Evolutionary conservation across 306 rosid species (phyloP).

Genomic region (Sesbania bispinosa): DNA sequence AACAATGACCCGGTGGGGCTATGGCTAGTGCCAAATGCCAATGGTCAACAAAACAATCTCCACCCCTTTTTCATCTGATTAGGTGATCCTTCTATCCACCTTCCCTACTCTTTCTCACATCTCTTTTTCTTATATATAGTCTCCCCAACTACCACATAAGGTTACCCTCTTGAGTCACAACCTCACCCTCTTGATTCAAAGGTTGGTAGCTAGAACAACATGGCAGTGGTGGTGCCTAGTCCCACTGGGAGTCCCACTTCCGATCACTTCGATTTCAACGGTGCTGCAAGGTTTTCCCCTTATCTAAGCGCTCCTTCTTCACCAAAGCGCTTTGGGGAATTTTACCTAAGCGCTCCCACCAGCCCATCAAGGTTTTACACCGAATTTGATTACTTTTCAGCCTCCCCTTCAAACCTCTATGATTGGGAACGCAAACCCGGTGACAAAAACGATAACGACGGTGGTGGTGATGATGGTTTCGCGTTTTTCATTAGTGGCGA

Average conservation of each 20-base stretch:
- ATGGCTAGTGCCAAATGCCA: neutral
- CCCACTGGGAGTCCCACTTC: conserved; percentile 25
- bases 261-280: conserved; percentile 54
- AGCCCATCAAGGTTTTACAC: conserved; percentile 62
- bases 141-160: neutral
- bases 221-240: conserved; percentile 53
- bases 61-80: conserved; percentile 2
- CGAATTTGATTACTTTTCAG: conserved; percentile 36
- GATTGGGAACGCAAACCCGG: neutral
- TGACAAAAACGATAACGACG: neutral
- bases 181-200: neutral
- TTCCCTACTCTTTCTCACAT: neutral
- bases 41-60: conserved; percentile 24
- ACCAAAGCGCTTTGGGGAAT: conserved; percentile 53
- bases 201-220: no score
- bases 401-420: neutral
- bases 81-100: neutral
- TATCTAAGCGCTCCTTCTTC: conserved; percentile 55
- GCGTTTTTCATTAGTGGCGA: conserved; percentile 54
- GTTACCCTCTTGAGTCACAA: neutral
- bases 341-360: conserved; percentile 67
- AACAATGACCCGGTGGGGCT: no score
- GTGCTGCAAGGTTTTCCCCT: no score
- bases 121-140: neutral
- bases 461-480: conserved; percentile 27